Evolutionary conservation across 768 basidiomycete species (phyloP).

Genomic region (Candolleomyces efflorescens): DNA sequence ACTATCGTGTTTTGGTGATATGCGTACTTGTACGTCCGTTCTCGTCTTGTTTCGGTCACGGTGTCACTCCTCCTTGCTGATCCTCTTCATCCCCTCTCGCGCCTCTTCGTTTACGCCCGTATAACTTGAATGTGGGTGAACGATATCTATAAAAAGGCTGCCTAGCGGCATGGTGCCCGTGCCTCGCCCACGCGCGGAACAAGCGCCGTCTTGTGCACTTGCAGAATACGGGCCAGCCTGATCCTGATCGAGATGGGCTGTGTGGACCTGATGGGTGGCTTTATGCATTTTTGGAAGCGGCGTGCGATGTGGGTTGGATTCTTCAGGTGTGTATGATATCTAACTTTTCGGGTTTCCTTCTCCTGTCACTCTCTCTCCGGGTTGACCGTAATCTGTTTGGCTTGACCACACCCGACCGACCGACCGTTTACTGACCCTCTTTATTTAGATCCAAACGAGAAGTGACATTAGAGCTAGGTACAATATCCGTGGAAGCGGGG

Average conservation of each 20-base stretch:
- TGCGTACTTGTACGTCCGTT: too few species aligned
- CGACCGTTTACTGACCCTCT: too few species aligned
- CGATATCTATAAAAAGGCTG: slow-evolving; percentile 12
- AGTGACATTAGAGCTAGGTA: slow-evolving; percentile 15
- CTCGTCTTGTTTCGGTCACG: too few species aligned
- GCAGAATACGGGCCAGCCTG: slow-evolving; percentile 12
- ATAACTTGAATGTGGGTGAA: too few species aligned
- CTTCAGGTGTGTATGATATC: slow-evolving; percentile 16
- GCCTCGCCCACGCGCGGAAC: slow-evolving; percentile 15
- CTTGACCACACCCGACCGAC: too few species aligned
- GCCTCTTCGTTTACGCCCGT: too few species aligned
- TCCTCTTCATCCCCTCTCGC: too few species aligned
- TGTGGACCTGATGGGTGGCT: slow-evolving; percentile 9
- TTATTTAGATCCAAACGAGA: neutral
- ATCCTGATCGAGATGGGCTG: slow-evolving; percentile 12
- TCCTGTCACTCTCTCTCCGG: too few species aligned
- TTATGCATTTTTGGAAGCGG: slow-evolving; percentile 10
- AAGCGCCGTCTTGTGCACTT: slow-evolving; percentile 16
- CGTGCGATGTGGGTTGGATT: slow-evolving; percentile 18
- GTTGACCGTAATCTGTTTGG: too few species aligned
- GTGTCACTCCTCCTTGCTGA: too few species aligned
- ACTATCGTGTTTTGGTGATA: slow-evolving; percentile 19
- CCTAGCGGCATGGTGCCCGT: slow-evolving; percentile 17
- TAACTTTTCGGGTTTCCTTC: neutral
- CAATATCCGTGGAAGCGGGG: slow-evolving; percentile 14